These are phyloP conservation scores for Debaryomyces sp. DNA, from an alignment of 1,139 yeast species.

Conservation along the genomic window DNA sequence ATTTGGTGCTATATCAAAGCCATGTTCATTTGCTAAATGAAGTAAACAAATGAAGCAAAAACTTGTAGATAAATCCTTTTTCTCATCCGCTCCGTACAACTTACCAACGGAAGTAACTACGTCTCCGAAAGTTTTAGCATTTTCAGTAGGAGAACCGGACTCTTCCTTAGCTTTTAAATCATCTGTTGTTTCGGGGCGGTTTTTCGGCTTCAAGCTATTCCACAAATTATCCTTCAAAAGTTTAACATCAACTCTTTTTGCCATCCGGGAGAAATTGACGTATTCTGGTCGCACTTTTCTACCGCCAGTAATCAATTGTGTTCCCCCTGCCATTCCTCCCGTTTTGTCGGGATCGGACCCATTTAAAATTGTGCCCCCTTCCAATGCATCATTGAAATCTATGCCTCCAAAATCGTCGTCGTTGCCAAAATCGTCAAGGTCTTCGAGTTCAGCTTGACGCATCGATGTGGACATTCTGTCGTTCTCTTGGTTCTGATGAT, in stretches of 20 bases:
- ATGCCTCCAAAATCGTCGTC: slow-evolving; percentile 45
- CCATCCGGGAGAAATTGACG: slow-evolving; percentile 75
- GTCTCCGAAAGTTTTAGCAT: slow-evolving; percentile 43
- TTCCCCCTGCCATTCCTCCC: slow-evolving; percentile 22
- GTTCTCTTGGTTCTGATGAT: slow-evolving; percentile 42
- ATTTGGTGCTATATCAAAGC: slow-evolving; percentile 61
- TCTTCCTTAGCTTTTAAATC: background rate
- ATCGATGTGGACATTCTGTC: slow-evolving; percentile 43
- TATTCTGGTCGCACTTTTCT: slow-evolving; percentile 57
- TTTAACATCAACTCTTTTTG: slow-evolving; percentile 84
- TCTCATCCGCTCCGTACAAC: slow-evolving; percentile 54
- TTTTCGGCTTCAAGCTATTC: slow-evolving; percentile 50
- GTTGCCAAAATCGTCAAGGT: slow-evolving; percentile 41
- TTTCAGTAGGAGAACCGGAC: background rate
- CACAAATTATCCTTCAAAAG: slow-evolving; percentile 81
- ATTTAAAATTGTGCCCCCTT: slow-evolving; percentile 24
- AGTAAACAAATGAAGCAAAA: slow-evolving; percentile 83
- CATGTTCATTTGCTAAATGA: slow-evolving; percentile 90
- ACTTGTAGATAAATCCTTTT: slow-evolving; percentile 78
- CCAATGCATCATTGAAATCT: slow-evolving; percentile 50
- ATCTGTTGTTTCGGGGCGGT: slow-evolving; percentile 8
- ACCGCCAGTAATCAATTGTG: slow-evolving; percentile 42
- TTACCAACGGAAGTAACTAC: slow-evolving; percentile 54
- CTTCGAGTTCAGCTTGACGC: slow-evolving; percentile 50
- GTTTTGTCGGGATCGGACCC: slow-evolving; percentile 25